Conservation (phyloP, 345 rosid genomes). For the Populus simonii region DNA sequence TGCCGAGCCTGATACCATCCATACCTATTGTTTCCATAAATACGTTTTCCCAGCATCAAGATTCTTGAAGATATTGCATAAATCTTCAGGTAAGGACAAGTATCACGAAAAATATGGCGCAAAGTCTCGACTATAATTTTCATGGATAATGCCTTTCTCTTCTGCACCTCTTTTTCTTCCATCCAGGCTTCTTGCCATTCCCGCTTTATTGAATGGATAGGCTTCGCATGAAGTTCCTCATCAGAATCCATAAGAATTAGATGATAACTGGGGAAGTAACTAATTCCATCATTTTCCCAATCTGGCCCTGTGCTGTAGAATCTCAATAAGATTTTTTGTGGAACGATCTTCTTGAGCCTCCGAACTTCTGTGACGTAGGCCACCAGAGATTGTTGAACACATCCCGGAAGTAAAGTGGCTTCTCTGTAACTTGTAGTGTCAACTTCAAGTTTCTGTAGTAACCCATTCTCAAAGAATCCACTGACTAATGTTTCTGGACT, state of each 20-base stretch:
- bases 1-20: background rate
- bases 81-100: background rate
- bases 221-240: background rate
- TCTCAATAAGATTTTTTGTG: background rate
- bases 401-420: background rate
- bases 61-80: background rate
- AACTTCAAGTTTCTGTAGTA: background rate
- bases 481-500: background rate
- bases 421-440: background rate
- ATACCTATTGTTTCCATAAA: background rate
- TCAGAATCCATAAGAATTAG: background rate
- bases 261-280: constrained; percentile 1
- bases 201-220: background rate
- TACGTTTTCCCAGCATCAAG: background rate
- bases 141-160: background rate
- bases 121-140: background rate
- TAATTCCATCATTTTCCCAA: background rate
- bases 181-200: background rate
- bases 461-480: background rate
- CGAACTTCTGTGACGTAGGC: background rate
- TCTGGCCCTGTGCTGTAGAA: background rate
- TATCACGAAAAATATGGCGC: background rate
- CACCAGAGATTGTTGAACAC: background rate
- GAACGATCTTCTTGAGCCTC: background rate
- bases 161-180: background rate